A percentile compares a stretch with the other conserved stretches of the same genome.
phyloP scores from a whole-genome alignment of 176 grass and related monocot genomes.

The Pontederia crassipes region DNA sequence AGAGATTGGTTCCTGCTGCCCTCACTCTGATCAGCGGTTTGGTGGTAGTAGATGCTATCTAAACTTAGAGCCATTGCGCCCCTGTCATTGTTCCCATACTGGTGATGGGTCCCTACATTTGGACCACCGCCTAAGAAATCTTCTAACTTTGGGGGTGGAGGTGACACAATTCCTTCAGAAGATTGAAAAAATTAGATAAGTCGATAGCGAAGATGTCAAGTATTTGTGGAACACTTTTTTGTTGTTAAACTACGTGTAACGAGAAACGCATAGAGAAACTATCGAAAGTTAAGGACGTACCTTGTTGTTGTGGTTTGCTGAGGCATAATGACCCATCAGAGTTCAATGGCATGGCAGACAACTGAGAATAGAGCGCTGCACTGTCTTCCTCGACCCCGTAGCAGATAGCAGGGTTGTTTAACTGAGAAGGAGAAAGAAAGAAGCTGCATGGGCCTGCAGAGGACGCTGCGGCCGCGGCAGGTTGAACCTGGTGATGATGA shows the following conservation, averaged over 20 bases:
- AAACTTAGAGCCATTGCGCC: constrained; percentile 39
- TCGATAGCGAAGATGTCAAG: background rate
- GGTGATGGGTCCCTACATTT: constrained; percentile 11
- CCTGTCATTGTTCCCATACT: constrained; percentile 25
- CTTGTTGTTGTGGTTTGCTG: constrained; percentile 1
- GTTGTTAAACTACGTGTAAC: background rate
- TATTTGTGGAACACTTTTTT: background rate
- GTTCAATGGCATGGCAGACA: constrained; percentile 30
- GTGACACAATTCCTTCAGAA: constrained; percentile 54
- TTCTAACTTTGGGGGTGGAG: constrained; percentile 83
- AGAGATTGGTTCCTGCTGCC: constrained; percentile 4
- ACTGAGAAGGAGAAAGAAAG: constrained; percentile 43
- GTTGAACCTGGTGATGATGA: constrained; percentile 23
- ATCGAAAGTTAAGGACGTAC: background rate
- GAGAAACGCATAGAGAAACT: background rate
- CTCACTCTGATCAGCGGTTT: constrained; percentile 23
- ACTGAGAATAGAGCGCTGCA: constrained; percentile 44
- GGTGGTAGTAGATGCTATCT: constrained; percentile 49
- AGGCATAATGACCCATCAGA: constrained; percentile 8
- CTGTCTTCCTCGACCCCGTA: constrained; percentile 45
- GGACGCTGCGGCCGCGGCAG: constrained; percentile 5
- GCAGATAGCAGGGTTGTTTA: constrained; percentile 32
- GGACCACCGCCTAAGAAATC: constrained; percentile 83
- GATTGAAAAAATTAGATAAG: background rate
- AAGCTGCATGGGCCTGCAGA: constrained; percentile 39